Conservation (phyloP, 2,329 filamentous ascomycete genomes). For the Penicillium digitatum region DNA sequence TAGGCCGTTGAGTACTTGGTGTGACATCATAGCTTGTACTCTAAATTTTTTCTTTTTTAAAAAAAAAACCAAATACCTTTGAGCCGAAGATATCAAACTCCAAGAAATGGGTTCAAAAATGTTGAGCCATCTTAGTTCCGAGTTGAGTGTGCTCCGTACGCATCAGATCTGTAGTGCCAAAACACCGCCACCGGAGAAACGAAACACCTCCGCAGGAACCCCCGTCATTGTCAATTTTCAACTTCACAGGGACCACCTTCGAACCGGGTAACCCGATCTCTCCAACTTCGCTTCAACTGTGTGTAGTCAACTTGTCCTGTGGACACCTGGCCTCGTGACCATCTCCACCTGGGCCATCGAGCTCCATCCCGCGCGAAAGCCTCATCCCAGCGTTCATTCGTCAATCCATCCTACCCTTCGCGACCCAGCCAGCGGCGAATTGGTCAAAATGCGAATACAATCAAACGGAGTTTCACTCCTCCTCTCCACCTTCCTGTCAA, state of each 20-base stretch:
- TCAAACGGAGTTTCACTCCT: conserved; percentile 23
- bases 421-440: not conserved
- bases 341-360: conserved; percentile 4
- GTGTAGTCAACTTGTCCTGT: not conserved
- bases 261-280: not conserved
- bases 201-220: conserved; percentile 22
- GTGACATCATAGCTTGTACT: conserved; percentile 31
- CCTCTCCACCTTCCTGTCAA: conserved; percentile 27
- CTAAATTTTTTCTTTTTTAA: not conserved
- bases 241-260: not conserved
- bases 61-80: too few relatives aligned
- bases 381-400: conserved; percentile 4
- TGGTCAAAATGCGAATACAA: conserved; percentile 34
- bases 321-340: conserved; percentile 1
- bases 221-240: conserved; percentile 14
- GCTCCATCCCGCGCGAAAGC: conserved; percentile 5
- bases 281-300: too few relatives aligned
- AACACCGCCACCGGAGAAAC: conserved; percentile 27
- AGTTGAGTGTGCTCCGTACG: not conserved
- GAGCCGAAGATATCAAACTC: too few relatives aligned
- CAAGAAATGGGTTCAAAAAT: not conserved
- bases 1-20: not conserved
- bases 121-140: not conserved
- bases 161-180: conserved; percentile 2
- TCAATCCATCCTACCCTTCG: not conserved